A percentile compares a stretch with the other conserved stretches of the same genome.
Evolutionary conservation across 345 rosid genomes (phyloP).

Genomic region (Moricandia moricandioides): DNA sequence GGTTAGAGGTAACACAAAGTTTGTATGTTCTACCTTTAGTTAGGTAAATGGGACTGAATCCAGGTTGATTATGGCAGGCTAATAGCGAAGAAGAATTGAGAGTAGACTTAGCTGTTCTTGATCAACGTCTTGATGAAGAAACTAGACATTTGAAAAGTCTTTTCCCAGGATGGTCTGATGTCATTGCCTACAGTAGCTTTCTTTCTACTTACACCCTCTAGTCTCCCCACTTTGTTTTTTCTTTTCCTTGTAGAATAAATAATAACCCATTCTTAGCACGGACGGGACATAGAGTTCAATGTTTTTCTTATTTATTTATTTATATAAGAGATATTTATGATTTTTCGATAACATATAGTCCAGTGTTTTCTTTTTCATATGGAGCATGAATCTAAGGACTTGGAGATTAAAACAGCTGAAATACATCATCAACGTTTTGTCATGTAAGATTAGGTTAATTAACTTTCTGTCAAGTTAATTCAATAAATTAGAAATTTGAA

Average conservation of each 20-base stretch:
- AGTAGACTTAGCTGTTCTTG: slow-evolving; percentile 78
- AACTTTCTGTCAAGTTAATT: background rate
- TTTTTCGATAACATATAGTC: background rate
- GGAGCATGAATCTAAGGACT: too few relatives aligned
- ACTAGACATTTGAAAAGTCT: slow-evolving; percentile 60
- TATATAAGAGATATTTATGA: background rate
- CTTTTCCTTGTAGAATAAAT: background rate
- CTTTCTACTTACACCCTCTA: slow-evolving; percentile 69
- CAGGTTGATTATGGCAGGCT: slow-evolving; percentile 43
- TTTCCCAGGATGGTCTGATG: slow-evolving; percentile 88
- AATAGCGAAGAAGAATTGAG: slow-evolving; percentile 47
- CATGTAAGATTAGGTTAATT: background rate
- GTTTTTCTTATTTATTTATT: background rate
- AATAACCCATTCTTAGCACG: slow-evolving; percentile 5
- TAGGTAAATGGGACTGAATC: background rate
- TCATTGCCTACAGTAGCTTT: slow-evolving; percentile 64
- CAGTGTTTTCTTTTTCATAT: too few relatives aligned
- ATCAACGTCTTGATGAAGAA: slow-evolving; percentile 63
- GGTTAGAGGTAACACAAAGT: slow-evolving; percentile 65
- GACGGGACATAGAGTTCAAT: slow-evolving; percentile 4
- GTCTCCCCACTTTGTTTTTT: background rate
- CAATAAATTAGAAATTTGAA: background rate
- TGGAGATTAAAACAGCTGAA: background rate
- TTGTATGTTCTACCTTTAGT: background rate
- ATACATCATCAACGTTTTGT: background rate